Evolutionary conservation across 2,329 filamentous ascomycete genomes (phyloP), one percentile per base, ranked within the genome.

Genomic region (Lasiodiplodia sp.): DNA sequence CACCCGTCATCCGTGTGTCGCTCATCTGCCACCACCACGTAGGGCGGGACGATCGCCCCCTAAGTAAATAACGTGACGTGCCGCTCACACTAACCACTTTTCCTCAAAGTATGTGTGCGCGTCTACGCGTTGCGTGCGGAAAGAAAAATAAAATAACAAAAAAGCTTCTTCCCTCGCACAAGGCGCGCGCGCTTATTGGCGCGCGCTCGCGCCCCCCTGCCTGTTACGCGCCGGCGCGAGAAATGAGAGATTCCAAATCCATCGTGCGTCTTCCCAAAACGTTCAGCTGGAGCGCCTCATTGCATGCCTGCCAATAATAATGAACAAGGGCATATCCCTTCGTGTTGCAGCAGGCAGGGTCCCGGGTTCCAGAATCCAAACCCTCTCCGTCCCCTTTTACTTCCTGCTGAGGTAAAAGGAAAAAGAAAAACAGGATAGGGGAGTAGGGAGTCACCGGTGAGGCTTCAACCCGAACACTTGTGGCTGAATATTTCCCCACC

Each of bases 181-280:
- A 18, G 14, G n/a, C 12, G 28, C 56, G 34, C 12, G 6, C 40
- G 23, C 25, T 18, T 7, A 51, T 63, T 63, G 58, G 58, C 21
- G 40, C 25, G 16, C 57, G 16, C 11, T 10, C 38, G 14, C 12
- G 18, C 16, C 44, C 44, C 44, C 44, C 44, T 18, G 40, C 31
- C 31, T 18, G 40, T 16, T 64, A 64, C 44, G 60, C 60, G 60
- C 60, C 60, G 18, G 60, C n/a, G 44, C 60, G 60, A 51, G 60
- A 64, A 64, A 64, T 51, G 60, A 52, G 44, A 47, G 60, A 64
- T 64, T 51, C 60, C 44, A 64, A 64, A 64, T 64, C 60, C 44
- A 64, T 49, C 60, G 51, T 38, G 44, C 60, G 40, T 38, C 28
- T 4, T 38, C 60, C 44, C 31, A 64, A 64, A 38, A 23, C 44